These are phyloP conservation scores for Yarrowia sp. DNA, from an alignment of 805 yeast genomes.

Conservation along the genomic window DNA sequence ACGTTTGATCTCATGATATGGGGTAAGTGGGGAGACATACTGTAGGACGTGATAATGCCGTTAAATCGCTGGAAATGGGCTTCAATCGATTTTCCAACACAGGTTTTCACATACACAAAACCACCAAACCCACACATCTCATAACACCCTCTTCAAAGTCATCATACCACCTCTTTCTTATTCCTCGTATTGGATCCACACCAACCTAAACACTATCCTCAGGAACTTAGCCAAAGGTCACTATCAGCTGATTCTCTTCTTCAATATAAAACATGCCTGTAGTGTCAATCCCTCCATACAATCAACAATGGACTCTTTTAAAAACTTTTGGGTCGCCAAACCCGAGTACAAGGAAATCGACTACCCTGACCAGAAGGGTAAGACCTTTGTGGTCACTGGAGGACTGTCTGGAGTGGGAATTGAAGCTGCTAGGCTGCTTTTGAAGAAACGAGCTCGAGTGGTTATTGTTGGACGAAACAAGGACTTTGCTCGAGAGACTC, in stretches of 20 bases:
- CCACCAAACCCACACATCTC: too few species aligned
- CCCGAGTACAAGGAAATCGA: constrained; percentile 7
- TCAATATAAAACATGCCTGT: not conserved
- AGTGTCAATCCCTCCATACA: not conserved
- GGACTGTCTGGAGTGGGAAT: constrained; percentile 12
- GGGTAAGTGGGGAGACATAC: not conserved
- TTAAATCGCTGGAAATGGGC: not conserved
- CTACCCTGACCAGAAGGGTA: constrained; percentile 1
- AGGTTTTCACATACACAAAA: too few species aligned
- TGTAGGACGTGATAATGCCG: not conserved
- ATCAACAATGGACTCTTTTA: not conserved
- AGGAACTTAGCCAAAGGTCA: not conserved
- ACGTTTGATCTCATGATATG: not conserved
- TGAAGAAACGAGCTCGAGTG: not conserved
- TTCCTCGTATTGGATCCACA: not conserved
- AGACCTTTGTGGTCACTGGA: constrained; percentile 10
- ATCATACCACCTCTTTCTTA: not conserved
- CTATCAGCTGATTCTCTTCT: not conserved
- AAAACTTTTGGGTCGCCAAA: constrained; percentile 5
- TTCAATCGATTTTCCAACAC: not conserved
- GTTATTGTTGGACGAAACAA: constrained; percentile 4
- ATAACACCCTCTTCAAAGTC: too few species aligned
- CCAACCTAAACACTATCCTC: not conserved
- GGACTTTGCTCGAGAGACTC: not conserved
- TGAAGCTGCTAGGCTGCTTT: not conserved